Conservation (phyloP, 139 green algal genomes). For the Chlorella vulgaris region DNA sequence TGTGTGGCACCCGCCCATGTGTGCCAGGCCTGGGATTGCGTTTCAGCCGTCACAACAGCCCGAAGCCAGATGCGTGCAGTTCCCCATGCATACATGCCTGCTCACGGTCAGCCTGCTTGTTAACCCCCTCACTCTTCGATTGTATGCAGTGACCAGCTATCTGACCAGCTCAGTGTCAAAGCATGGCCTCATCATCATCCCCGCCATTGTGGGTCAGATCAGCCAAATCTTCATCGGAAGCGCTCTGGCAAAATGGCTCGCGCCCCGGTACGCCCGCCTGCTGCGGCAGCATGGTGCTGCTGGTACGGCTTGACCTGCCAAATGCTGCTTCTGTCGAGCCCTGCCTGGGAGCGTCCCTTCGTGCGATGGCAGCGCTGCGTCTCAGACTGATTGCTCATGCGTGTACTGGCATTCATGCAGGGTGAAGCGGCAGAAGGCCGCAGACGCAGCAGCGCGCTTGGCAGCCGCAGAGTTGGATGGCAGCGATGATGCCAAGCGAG, state of each 20-base stretch:
- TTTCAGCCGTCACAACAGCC: not conserved
- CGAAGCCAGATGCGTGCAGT: no score
- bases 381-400: no score
- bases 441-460: not conserved
- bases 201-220: conserved; percentile 20
- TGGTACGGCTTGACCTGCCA: no score
- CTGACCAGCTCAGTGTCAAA: conserved; percentile 36
- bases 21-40: not conserved
- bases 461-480: not conserved
- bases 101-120: no score
- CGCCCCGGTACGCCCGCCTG: not conserved
- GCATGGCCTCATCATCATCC: conserved; percentile 59
- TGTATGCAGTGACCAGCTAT: conserved; percentile 51
- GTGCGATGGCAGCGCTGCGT: no score
- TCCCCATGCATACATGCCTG: no score
- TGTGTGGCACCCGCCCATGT: not conserved
- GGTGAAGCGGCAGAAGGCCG: not conserved
- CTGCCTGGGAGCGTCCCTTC: no score
- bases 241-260: conserved; percentile 1
- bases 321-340: no score
- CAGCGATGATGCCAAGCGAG: not conserved
- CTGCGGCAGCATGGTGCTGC: not conserved
- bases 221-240: conserved; percentile 36
- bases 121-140: no score
- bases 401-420: not conserved